These are phyloP conservation scores for Reutealis trisperma DNA, from an alignment of 345 rosid species.

Conservation along the genomic window DNA sequence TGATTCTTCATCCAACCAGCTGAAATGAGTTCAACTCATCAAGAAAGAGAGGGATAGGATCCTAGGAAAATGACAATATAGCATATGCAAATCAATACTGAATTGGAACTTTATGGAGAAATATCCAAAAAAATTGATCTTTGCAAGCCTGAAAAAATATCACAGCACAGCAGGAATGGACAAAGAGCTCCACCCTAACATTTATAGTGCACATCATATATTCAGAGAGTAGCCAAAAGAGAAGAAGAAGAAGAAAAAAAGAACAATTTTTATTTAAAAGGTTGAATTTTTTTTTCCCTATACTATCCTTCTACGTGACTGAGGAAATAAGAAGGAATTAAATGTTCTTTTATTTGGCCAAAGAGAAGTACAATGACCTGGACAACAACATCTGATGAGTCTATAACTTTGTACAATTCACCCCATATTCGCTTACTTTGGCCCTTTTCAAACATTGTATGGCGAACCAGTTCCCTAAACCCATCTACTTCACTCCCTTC, in stretches of 20 bases:
- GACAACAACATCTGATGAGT: constrained; percentile 93
- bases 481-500: constrained; percentile 74
- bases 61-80: background rate
- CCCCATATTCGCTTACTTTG: constrained; percentile 99
- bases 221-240: background rate
- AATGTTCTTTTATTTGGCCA: background rate
- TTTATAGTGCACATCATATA: background rate
- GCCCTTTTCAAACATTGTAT: constrained; percentile 96
- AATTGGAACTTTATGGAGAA: background rate
- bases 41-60: background rate
- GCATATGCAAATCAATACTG: background rate
- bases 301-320: background rate
- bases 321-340: background rate
- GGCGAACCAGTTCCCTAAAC: constrained; percentile 85
- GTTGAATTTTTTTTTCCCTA: background rate
- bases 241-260: background rate
- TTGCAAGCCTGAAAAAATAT: background rate
- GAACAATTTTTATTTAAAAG: background rate
- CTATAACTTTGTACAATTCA: constrained; percentile 95
- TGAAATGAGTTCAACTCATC: background rate
- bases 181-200: no score
- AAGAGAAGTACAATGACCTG: constrained; percentile 51
- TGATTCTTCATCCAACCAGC: background rate
- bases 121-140: background rate
- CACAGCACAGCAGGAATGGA: background rate